Evolutionary conservation across 2,329 filamentous ascomycete genomes (phyloP), one percentile per base, ranked within the genome.

Genomic region (Cercospora beticola): DNA sequence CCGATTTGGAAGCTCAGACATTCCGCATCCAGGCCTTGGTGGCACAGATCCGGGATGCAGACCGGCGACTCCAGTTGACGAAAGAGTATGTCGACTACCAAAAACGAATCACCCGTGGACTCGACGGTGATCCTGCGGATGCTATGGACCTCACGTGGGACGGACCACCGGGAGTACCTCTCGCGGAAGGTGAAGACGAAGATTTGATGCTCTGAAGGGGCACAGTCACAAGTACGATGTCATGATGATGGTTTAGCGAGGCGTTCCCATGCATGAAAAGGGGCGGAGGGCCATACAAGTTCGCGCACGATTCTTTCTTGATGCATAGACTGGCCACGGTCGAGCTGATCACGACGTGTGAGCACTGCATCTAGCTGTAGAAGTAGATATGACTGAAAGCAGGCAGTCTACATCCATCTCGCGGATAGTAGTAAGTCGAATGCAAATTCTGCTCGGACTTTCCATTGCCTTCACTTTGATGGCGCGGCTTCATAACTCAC

Each of bases 51-150:
- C 82, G 83, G 71, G 83, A 86, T 68, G 84, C 83, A 16, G 87
- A 89, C 70, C 82, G 83, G 64, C 84, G 83, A 18, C 75, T 90
- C 61, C 85, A 84, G 52, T 76, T 90, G 52, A 86, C 82, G 65
- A 86, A 85, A 73, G 88, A 90, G 75, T 88, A 86, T 72, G 79
- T 88, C 33, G 85, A 88, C 54, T 81, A 82, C 62, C 68, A 85
- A 62, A 84, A 83, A 74, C 82, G 84, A 64, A 83, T 80, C 73
- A 81, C 81, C 77, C 80, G 81, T 26, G 77, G 76, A n/a, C 74
- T 74, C 8, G 77, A 77, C 43, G 73, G 72, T 12, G 78, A 79
- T 46, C 71, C 75, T 33, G 78, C 77, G 18, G 79, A 79, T 56
- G 75, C 76, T 57, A 79, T 80, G 78, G 78, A 79, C 68, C 67